Evolutionary conservation across 345 rosid species (phyloP).

Genomic region (Pistacia atlantica): DNA sequence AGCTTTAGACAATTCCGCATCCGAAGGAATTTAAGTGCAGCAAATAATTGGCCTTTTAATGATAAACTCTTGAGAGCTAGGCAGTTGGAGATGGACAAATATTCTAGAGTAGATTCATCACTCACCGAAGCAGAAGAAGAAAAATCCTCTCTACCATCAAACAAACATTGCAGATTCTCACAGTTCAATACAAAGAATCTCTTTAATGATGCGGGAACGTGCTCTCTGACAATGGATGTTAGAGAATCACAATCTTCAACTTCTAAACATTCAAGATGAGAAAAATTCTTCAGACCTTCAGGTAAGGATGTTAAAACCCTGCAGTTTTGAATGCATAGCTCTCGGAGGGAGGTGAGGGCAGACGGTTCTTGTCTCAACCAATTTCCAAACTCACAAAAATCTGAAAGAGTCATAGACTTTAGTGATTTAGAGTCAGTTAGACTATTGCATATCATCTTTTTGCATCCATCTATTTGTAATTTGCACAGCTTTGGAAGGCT

Average conservation of each 20-base stretch:
- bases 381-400: not conserved
- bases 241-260: not conserved
- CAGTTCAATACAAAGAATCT: not conserved
- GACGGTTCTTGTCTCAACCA: not conserved
- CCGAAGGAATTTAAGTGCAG: too few species aligned
- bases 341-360: not conserved
- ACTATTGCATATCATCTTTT: not conserved
- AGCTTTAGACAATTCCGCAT: too few species aligned
- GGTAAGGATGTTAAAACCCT: not conserved
- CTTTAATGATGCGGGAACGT: not conserved
- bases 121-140: not conserved
- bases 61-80: too few species aligned
- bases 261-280: not conserved
- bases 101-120: too few species aligned
- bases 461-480: slow-evolving; percentile 5
- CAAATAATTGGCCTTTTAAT: too few species aligned
- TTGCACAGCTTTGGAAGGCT: slow-evolving; percentile 4
- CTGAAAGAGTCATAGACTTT: not conserved
- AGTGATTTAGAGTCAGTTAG: not conserved
- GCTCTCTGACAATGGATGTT: not conserved
- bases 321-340: not conserved
- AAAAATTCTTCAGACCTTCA: not conserved
- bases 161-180: not conserved
- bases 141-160: not conserved
- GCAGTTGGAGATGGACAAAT: too few species aligned